These are phyloP conservation scores for Hericium rajendrae DNA, from an alignment of 768 basidiomycete species.

Conservation along the genomic window DNA sequence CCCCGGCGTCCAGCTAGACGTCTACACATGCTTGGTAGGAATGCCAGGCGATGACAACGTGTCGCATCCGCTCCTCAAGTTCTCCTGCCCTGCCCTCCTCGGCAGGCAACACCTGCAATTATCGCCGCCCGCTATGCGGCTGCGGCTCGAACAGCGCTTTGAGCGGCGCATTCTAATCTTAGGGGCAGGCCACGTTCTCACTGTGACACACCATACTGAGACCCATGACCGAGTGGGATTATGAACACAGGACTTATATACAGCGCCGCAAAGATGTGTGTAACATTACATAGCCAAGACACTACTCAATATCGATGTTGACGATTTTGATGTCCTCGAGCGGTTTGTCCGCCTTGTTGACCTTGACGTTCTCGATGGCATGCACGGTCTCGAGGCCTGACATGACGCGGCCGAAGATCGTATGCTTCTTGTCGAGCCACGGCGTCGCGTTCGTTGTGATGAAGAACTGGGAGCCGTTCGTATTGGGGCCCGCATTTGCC, in stretches of 20 bases:
- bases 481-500: conserved; percentile 85
- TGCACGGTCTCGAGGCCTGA: conserved; percentile 87
- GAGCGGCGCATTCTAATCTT: neutral
- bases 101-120: neutral
- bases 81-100: neutral
- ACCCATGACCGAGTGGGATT: neutral
- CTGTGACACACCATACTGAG: neutral
- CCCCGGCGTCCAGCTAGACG: neutral
- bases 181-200: neutral
- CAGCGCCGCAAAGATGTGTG: neutral
- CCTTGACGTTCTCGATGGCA: conserved; percentile 84
- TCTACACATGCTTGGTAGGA: neutral
- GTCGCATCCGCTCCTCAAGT: neutral
- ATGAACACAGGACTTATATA: neutral
- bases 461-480: conserved; percentile 97
- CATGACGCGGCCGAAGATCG: conserved; percentile 85
- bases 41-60: neutral
- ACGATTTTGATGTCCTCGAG: conserved; percentile 90
- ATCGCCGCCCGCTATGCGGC: neutral
- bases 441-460: conserved; percentile 92
- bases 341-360: conserved; percentile 78
- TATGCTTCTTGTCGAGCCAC: conserved; percentile 88
- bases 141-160: neutral
- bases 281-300: neutral
- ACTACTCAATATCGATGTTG: conserved; percentile 64